These are phyloP conservation scores for Podosphaera leucotricha DNA, from an alignment of 2,329 filamentous ascomycete species.

Conservation along the genomic window DNA sequence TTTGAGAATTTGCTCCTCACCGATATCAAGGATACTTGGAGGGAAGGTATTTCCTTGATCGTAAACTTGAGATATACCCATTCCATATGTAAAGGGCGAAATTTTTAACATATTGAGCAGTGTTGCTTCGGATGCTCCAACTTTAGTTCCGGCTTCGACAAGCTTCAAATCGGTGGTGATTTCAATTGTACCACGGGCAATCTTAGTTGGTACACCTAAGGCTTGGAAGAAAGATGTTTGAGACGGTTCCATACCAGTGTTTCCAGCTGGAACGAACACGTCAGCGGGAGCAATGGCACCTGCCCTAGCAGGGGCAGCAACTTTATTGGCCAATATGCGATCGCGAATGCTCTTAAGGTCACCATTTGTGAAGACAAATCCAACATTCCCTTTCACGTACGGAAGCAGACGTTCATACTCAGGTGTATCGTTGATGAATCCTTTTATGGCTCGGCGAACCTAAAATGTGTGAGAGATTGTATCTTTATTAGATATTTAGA, in stretches of 20 bases:
- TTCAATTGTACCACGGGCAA: constrained; percentile 99
- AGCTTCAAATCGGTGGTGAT: constrained; percentile 96
- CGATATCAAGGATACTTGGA: constrained; percentile 68
- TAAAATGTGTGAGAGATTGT: constrained; percentile 17
- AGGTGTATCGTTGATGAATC: constrained; percentile 69
- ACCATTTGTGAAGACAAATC: constrained; percentile 98
- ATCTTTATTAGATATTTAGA: no score
- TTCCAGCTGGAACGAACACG: constrained; percentile 89
- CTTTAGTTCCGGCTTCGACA: constrained; percentile 76
- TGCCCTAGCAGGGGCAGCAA: constrained; percentile 91
- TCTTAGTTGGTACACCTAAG: constrained; percentile 99
- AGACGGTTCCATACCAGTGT: constrained; percentile 99
- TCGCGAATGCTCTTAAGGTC: constrained; percentile 84
- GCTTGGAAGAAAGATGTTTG: constrained; percentile 99
- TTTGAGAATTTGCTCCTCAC: constrained; percentile 81
- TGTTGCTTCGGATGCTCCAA: constrained; percentile 96
- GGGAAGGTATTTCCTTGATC: constrained; percentile 89
- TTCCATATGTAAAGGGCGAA: constrained; percentile 98
- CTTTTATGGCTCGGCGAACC: constrained; percentile 93
- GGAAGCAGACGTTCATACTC: constrained; percentile 98
- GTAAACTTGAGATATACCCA: constrained; percentile 91
- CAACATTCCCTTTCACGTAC: constrained; percentile 90
- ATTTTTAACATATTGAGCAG: constrained; percentile 99
- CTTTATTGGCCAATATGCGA: constrained; percentile 90
- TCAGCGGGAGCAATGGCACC: constrained; percentile 86